Base-by-base conservation (phyloP, 2,329 filamentous ascomycete species). In the Beauveria australis region DNA sequence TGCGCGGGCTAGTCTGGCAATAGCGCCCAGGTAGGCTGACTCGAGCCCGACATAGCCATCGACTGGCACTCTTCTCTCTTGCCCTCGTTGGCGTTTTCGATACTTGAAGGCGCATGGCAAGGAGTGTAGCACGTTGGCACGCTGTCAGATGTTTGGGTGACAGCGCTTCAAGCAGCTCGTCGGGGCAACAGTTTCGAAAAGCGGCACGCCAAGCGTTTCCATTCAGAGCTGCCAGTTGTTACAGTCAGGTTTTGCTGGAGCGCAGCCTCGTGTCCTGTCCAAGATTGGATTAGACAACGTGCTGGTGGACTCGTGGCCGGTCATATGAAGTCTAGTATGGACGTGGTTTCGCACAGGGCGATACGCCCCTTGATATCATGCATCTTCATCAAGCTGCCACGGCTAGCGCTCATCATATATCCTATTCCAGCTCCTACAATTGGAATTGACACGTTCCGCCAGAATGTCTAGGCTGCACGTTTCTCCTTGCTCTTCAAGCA, bases 21-120 rank as follows among this genome's bases (percentile, higher is more conserved):
- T 59, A 33, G 55, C 55, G 33, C 26, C 19, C 22, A 33, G 24
- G 24, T 59, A 19, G 47, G 47, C 55, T 58, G 55, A 58, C 55
- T 58, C 55, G 43, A 51, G 12, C 10, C 28, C 18, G 14, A 22
- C 28, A 33, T 56, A 9, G 19, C 18, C 33, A 16, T 43, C n/a
- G 6, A 5, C 22, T 54, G 37, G 40, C 52, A 44, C 30, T 14
- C n/a, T 40, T 37, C 16, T 26, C 10, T 24, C 49, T 52, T 33
- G 18, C 24, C 37, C 5, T 2, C 14, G 46, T 46, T 43, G 24
- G 53, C 12, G 22, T 54, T 7, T 54, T 24, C 16, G 7, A 22
- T 43, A 19, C n/a, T 2, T 2, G 30, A 52, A 10, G 49, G 30
- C 30, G 49, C n/a, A 18, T 24, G 22, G 28, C 10, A 33, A 18